Percentiles rank a stretch among this genome's conserved stretches.
phyloP scores from a whole-genome alignment of 2,329 filamentous ascomycete species.

The Lachnellula suecica region DNA sequence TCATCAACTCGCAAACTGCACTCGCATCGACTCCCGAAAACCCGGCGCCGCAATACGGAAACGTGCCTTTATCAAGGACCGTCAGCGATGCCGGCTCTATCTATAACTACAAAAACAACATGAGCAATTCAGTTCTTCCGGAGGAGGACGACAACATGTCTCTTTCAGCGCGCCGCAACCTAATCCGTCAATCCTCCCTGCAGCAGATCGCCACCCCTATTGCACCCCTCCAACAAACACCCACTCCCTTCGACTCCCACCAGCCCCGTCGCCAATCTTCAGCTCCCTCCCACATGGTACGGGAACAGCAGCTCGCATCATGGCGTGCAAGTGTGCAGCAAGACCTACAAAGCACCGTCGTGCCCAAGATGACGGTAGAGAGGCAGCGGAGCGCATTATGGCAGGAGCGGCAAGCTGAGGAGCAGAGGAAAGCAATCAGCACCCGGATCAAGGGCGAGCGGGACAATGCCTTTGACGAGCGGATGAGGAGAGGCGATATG shows the following conservation, averaged over 20 bases:
- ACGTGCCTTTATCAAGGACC: conserved; percentile 15
- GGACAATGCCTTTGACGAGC: conserved; percentile 67
- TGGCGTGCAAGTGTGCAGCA: conserved; percentile 67
- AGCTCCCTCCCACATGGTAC: conserved; percentile 41
- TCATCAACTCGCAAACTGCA: neutral
- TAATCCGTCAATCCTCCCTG: conserved; percentile 27
- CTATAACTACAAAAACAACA: conserved; percentile 28
- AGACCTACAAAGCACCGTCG: conserved; percentile 49
- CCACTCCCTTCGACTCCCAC: conserved; percentile 50
- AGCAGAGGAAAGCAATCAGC: conserved; percentile 57
- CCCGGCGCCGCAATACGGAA: conserved; percentile 18
- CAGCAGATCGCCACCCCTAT: conserved; percentile 10
- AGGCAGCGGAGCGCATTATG: conserved; percentile 56
- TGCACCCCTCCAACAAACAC: conserved; percentile 21
- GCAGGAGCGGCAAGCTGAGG: conserved; percentile 54
- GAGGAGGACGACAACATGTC: conserved; percentile 66
- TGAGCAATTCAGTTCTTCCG: conserved; percentile 32
- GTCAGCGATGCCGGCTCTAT: conserved; percentile 44
- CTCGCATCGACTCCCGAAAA: conserved; percentile 16
- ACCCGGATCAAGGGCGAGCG: conserved; percentile 55
- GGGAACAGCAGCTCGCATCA: conserved; percentile 60
- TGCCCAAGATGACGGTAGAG: conserved; percentile 43
- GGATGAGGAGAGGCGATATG: conserved; percentile 75
- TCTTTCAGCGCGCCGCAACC: conserved; percentile 37
- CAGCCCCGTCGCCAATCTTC: conserved; percentile 50